Evolutionary conservation across 345 rosid species (phyloP), one percentile per base, ranked within the genome.

Genomic region (Aquilaria malaccensis): DNA sequence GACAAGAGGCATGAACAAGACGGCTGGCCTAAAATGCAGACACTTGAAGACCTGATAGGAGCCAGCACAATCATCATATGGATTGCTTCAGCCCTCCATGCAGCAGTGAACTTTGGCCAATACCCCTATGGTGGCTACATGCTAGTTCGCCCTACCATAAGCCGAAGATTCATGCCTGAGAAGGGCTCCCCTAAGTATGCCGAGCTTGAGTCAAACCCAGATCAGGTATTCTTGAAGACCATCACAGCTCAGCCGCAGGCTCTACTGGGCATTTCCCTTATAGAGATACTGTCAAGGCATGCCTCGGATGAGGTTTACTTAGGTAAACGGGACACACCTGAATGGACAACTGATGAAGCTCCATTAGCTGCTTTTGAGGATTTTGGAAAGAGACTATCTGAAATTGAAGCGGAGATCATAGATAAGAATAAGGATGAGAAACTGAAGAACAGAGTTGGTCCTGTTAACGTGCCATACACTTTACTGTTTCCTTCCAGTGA

Each of bases 11-110:
- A 85, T 15, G 80, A 81, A 65, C 76, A 80, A 4, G 74, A 80
- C 3, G 84, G 90, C 90, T 89, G 93, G 93, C 89, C 91, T 4
- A 69, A 74, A 68, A 78, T 89, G 84, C 76, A 81, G 14, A 73
- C 72, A 3, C 65, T 68, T 0, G 53, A 74, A 49, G 91, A 89
- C 32, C 80, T 86, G 7, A 74, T 80, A 2, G 69, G 81, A 0
- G 61, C 88, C 6, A 82, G 88, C 82, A 81, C 91, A 47, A 84
- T 77, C 7, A 77, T 89, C 47, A 80, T 88, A 0, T 88, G 96
- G 96, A 63, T 84, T 0, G 84, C 86, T 11, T 85, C 96, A 9
- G 85, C 88, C 65, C 88, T 83, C 64, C 96, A 85, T 13, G 90
- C 92, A 1, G 88, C 96, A 0, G 74, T 80, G 14, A 84, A 85